Evolutionary conservation across 345 rosid genomes (phyloP).

Genomic region (Eutrema yunnanense): DNA sequence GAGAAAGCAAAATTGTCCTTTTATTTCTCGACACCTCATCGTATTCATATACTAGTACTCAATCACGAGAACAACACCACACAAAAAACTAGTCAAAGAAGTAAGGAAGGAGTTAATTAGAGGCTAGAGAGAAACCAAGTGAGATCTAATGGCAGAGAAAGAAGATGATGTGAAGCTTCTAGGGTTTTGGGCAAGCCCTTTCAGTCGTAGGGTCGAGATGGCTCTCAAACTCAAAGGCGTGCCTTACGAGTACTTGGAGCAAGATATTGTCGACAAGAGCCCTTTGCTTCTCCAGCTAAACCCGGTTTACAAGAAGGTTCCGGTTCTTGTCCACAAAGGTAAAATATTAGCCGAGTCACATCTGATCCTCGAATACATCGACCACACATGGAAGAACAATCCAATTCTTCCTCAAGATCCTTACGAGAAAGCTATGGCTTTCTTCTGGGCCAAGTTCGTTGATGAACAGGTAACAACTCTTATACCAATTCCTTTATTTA

Average conservation of each 20-base stretch:
- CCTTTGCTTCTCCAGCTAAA: slow-evolving; percentile 28
- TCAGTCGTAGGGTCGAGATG: slow-evolving; percentile 25
- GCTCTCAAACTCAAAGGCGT: slow-evolving; percentile 39
- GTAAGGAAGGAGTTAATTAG: neutral
- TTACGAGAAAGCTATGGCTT: slow-evolving; percentile 33
- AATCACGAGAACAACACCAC: neutral
- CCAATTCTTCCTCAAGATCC: slow-evolving; percentile 37
- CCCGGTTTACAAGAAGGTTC: slow-evolving; percentile 35
- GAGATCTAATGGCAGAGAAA: neutral
- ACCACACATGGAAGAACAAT: slow-evolving; percentile 37
- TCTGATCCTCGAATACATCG: slow-evolving; percentile 40
- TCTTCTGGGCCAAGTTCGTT: slow-evolving; percentile 33
- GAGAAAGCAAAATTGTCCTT: neutral
- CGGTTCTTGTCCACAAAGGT: slow-evolving; percentile 38
- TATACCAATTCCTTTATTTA: neutral
- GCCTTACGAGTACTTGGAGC: slow-evolving; percentile 32
- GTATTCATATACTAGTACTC: neutral
- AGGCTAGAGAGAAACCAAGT: neutral
- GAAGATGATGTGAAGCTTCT: slow-evolving; percentile 33
- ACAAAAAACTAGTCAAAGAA: neutral
- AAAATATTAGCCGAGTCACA: slow-evolving; percentile 32
- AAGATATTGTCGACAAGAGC: slow-evolving; percentile 29
- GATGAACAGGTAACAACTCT: slow-evolving; percentile 27
- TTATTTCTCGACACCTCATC: neutral
- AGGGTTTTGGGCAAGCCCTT: slow-evolving; percentile 35